Evolutionary conservation across 2,329 filamentous ascomycete genomes (phyloP).

Genomic region (Chaetothyriales sp.): DNA sequence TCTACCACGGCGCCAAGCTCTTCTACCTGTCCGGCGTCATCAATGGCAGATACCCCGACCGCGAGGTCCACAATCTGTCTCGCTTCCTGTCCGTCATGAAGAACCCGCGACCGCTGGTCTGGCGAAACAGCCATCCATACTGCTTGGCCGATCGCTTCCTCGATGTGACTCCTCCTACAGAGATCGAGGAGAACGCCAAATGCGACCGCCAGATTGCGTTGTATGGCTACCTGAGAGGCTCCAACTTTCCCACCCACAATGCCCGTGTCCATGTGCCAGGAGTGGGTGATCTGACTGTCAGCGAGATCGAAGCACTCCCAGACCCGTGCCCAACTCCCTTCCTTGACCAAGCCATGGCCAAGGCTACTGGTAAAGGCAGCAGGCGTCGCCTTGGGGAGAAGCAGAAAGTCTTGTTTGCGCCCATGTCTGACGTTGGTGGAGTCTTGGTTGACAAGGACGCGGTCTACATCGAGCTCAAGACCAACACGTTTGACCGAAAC

Average conservation of each 20-base stretch:
- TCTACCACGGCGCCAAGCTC: constrained; percentile 91
- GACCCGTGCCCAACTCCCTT: constrained; percentile 91
- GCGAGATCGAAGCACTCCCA: constrained; percentile 70
- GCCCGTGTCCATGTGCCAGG: constrained; percentile 86
- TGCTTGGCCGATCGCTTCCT: constrained; percentile 84
- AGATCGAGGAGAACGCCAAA: constrained; percentile 73
- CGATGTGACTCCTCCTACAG: constrained; percentile 84
- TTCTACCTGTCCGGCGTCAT: constrained; percentile 95
- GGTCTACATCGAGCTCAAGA: constrained; percentile 69
- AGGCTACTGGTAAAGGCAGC: constrained; percentile 66
- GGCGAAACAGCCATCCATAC: constrained; percentile 94
- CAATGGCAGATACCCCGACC: constrained; percentile 90
- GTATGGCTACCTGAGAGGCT: constrained; percentile 86
- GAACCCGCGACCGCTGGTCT: constrained; percentile 87
- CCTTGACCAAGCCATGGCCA: constrained; percentile 75
- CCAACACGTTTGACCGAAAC: constrained; percentile 54
- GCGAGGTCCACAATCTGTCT: constrained; percentile 88
- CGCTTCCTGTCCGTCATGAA: constrained; percentile 98
- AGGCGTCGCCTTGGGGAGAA: constrained; percentile 80
- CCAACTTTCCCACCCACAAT: constrained; percentile 74
- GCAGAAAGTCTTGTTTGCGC: constrained; percentile 88
- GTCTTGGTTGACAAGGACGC: constrained; percentile 82
- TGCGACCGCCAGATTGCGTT: constrained; percentile 83
- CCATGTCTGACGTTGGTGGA: constrained; percentile 95
- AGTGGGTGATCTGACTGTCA: constrained; percentile 72